Base-by-base conservation (phyloP, 495 filamentous ascomycete species). In the Penicillium odoratum region DNA sequence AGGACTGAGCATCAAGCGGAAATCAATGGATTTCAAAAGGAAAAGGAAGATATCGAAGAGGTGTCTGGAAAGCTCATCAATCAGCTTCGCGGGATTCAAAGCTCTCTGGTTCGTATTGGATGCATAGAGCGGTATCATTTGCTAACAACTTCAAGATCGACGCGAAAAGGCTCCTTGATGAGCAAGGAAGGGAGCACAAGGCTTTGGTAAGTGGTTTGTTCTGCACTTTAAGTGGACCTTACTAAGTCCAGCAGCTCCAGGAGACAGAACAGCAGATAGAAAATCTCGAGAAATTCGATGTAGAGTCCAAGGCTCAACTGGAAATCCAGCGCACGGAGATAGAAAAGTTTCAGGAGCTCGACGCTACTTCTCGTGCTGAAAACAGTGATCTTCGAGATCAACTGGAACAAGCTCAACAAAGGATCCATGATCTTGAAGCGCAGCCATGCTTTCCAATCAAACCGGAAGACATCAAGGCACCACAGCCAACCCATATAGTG, bases 91-190 rank as follows among this genome's bases (percentile, higher is more conserved):
- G 53, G 53, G 4, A 47, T 60, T 13, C 64, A 71, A 48, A 51
- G 53, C 7, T 61, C 61, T 6, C 55, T 74, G 60, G 72, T 78
- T 60, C 53, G 65, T 60, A 11, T 53, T 1, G 45, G 30, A 7
- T 10, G n/a, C 8, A 7, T 0, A 13, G 3, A 40, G 16, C 1
- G n/a, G 10, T 21, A 7, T 2, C 47, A 57, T 34, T 48, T 34
- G 48, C 63, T 75, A 7, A 75, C 36, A 48, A 6, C 16, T 5
- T 49, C n/a, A 31, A 74, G 69, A 15, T 29, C 11, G 58, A 70
- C 26, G 57, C 49, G 5, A 49, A 65, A 45, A 48, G 28, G 26
- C 18, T 59, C n/a, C 13, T 56, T 18, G 50, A 55, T 15, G 59
- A 59, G 7, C 45, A 48, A 8, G 18, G 26, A 10, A 46, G 33